These are phyloP conservation scores for Lentinus brumalis DNA, from an alignment of 768 basidiomycete species.

Conservation along the genomic window DNA sequence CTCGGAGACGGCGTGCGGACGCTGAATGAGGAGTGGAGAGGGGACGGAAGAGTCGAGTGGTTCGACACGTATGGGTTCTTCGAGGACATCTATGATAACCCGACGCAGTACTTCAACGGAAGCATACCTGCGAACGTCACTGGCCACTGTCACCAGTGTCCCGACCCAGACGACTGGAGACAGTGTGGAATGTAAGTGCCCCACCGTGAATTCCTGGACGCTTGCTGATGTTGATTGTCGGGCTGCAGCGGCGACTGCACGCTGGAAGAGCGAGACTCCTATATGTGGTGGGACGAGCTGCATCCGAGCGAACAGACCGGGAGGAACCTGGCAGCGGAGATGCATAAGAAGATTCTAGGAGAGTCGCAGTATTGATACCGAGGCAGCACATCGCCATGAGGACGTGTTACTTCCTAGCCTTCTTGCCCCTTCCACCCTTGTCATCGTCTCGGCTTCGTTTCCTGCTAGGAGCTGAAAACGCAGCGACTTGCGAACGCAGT, in stretches of 20 bases:
- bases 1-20: slow-evolving; percentile 47
- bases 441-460: slow-evolving; percentile 20
- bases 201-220: slow-evolving; percentile 16
- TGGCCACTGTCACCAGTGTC: slow-evolving; percentile 49
- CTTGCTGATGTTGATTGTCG: slow-evolving; percentile 2
- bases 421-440: slow-evolving; percentile 19
- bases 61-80: slow-evolving; percentile 65
- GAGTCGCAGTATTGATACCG: neutral
- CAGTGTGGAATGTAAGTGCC: neutral
- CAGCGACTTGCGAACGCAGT: neutral
- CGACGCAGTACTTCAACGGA: slow-evolving; percentile 57
- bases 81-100: slow-evolving; percentile 55
- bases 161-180: slow-evolving; percentile 36
- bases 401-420: slow-evolving; percentile 3
- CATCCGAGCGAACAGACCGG: slow-evolving; percentile 63
- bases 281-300: slow-evolving; percentile 63
- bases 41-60: neutral
- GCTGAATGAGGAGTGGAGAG: neutral
- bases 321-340: slow-evolving; percentile 55
- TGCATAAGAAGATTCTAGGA: slow-evolving; percentile 24
- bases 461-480: neutral
- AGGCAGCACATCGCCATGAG: no score
- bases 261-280: slow-evolving; percentile 50
- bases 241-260: slow-evolving; percentile 31
- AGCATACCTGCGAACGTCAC: slow-evolving; percentile 62